Evolutionary conservation across 2,329 filamentous ascomycete species (phyloP).

Genomic region (Samsoniella hepiali): DNA sequence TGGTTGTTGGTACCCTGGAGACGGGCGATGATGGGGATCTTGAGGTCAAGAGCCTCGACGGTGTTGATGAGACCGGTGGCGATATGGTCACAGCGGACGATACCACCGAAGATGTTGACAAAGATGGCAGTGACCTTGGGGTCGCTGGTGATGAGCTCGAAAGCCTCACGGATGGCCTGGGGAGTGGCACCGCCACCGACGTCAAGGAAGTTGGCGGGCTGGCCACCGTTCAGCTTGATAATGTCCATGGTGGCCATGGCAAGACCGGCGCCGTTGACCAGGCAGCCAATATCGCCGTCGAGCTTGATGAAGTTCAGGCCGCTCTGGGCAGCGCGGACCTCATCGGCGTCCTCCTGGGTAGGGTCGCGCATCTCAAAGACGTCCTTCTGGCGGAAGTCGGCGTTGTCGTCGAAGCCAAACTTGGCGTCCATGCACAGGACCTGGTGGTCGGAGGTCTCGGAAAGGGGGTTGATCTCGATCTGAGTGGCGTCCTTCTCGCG

Average conservation of each 20-base stretch:
- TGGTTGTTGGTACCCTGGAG: slow-evolving; percentile 99
- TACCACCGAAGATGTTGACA: slow-evolving; percentile 99
- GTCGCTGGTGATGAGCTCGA: slow-evolving; percentile 97
- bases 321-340: slow-evolving; percentile 92
- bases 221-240: slow-evolving; percentile 97
- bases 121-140: slow-evolving; percentile 98
- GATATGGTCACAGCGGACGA: slow-evolving; percentile 96
- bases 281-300: slow-evolving; percentile 97
- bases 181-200: slow-evolving; percentile 97
- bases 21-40: slow-evolving; percentile 94
- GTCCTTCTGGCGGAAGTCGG: slow-evolving; percentile 96
- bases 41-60: slow-evolving; percentile 87
- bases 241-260: slow-evolving; percentile 99
- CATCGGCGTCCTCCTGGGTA: slow-evolving; percentile 93
- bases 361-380: slow-evolving; percentile 91
- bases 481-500: slow-evolving; percentile 97
- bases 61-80: slow-evolving; percentile 94
- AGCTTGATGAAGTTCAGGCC: slow-evolving; percentile 99
- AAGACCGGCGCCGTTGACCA: slow-evolving; percentile 97
- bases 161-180: slow-evolving; percentile 93
- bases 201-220: slow-evolving; percentile 97
- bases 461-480: slow-evolving; percentile 99
- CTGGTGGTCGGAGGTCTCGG: slow-evolving; percentile 96
- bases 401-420: slow-evolving; percentile 98
- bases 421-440: slow-evolving; percentile 99